Percentiles rank a stretch among this genome's conserved stretches.
phyloP scores from a whole-genome alignment of 2,329 filamentous ascomycete species.

The Hymenotorrendiella dingleyae region DNA sequence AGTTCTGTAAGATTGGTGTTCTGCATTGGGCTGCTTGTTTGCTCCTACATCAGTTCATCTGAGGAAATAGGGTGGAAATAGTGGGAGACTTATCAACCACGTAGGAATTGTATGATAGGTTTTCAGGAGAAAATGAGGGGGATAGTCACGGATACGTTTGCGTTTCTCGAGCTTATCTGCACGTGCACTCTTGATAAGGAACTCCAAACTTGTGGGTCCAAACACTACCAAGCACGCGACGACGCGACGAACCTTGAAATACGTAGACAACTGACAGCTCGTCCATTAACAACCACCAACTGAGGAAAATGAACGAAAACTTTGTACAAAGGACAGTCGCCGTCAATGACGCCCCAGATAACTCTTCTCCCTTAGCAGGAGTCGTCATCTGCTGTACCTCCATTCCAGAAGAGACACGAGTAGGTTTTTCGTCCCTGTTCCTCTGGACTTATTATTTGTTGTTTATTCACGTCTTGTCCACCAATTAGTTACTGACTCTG shows the following conservation, averaged over 20 bases:
- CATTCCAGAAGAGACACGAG: slow-evolving; percentile 71
- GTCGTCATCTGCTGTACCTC: slow-evolving; percentile 84
- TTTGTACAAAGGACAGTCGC: slow-evolving; percentile 9
- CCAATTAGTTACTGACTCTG: slow-evolving; percentile 1
- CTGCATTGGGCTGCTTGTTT: too few relatives aligned
- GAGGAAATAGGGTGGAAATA: too few relatives aligned
- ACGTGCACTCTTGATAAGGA: too few relatives aligned
- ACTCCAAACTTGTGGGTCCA: background rate
- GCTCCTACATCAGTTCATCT: too few relatives aligned
- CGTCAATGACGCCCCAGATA: slow-evolving; percentile 18
- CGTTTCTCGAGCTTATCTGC: too few relatives aligned
- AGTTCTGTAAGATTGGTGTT: too few relatives aligned
- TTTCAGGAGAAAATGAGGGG: too few relatives aligned
- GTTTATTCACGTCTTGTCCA: background rate
- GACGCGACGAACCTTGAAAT: background rate
- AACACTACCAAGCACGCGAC: background rate
- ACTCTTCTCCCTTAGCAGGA: slow-evolving; percentile 49
- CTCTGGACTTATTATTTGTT: too few relatives aligned
- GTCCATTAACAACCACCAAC: background rate
- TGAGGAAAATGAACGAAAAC: background rate
- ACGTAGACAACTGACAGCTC: background rate
- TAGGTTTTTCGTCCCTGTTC: slow-evolving; percentile 40
- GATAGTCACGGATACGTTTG: too few relatives aligned
- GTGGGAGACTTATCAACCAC: too few relatives aligned
- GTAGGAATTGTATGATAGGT: too few relatives aligned